Base-by-base conservation (phyloP, 75 land plant genomes). In the Cunninghamia lanceolata region DNA sequence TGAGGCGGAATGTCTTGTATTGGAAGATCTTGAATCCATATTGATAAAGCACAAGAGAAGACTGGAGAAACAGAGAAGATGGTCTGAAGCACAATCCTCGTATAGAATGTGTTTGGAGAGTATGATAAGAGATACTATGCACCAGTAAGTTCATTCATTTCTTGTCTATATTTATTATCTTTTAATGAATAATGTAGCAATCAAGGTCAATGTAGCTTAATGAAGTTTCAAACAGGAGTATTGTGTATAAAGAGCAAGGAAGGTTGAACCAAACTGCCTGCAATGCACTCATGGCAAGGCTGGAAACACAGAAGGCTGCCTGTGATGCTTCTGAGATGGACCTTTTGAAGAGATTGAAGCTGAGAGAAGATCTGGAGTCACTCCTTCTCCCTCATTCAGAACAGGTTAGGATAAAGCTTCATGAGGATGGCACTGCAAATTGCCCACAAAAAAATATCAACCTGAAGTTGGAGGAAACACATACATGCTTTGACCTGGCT, bases 121-220 rank as follows among this genome's bases (percentile, higher is more conserved):
- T 84, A 97, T 98, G 95, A 93, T 96, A 63, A 91, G 96, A 82
- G 99, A 98, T 85, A 95, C 99, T 4, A 92, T 96, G 97, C 99
- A 98, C 85, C 99, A 96, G 99, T 98, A 93, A 91, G 99, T 80
- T 14, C 53, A 40, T 16, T 30, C 30, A 34, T 5, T 83, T 35
- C 3, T 35, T 53, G 10, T 52, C 38, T 35, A 34, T 19, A 35
- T 50, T 17, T 17, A 52, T 73, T 83, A 4, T 35, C 16, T 16
- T 6, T 2, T 3, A 52, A 83, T 50, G 39, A 32, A 83, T 35
- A 42, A 32, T 14, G 1, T 10, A 82, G 46, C 50, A 42, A 80
- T 80, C 40, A 28, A 28, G 11, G 11, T 43, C 82, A 42, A 28
- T 40, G 82, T 19, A 78, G 42, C 82, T 83, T 53, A 83, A 83